Evolutionary conservation across 2,329 filamentous ascomycete species (phyloP).

Genomic region (Clarireedia hainanense): DNA sequence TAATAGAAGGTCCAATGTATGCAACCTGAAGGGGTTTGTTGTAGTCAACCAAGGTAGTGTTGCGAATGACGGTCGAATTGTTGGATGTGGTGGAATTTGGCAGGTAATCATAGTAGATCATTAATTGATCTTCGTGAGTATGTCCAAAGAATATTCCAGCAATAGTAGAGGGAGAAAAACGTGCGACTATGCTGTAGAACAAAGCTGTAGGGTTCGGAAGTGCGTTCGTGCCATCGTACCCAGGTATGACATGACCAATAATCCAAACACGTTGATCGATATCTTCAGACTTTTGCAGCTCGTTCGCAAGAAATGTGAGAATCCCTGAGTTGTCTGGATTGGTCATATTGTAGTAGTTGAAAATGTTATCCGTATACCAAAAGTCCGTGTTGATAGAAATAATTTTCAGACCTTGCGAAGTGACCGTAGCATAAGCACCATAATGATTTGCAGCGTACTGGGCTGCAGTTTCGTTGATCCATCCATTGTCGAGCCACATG

Average conservation of each 20-base stretch:
- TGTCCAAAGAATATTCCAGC: constrained; percentile 30
- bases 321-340: constrained; percentile 22
- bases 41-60: constrained; percentile 22
- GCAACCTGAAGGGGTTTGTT: constrained; percentile 21
- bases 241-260: constrained; percentile 22
- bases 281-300: constrained; percentile 22
- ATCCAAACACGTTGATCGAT: constrained; percentile 23
- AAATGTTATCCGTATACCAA: constrained; percentile 25
- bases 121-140: constrained; percentile 29
- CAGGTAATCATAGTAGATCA: constrained; percentile 27
- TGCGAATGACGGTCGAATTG: constrained; percentile 3
- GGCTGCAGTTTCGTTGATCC: constrained; percentile 19
- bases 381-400: constrained; percentile 27
- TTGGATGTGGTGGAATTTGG: constrained; percentile 2
- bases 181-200: constrained; percentile 24
- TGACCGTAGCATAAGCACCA: constrained; percentile 11
- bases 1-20: constrained; percentile 25
- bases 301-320: constrained; percentile 20
- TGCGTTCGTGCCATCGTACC: constrained; percentile 19
- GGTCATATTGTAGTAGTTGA: constrained; percentile 24
- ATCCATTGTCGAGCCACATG: constrained; percentile 19
- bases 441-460: constrained; percentile 23
- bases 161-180: constrained; percentile 23
- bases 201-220: constrained; percentile 23
- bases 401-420: constrained; percentile 16